Base-by-base conservation (phyloP, 805 yeast species). In the Metschnikowia henanensis region DNA sequence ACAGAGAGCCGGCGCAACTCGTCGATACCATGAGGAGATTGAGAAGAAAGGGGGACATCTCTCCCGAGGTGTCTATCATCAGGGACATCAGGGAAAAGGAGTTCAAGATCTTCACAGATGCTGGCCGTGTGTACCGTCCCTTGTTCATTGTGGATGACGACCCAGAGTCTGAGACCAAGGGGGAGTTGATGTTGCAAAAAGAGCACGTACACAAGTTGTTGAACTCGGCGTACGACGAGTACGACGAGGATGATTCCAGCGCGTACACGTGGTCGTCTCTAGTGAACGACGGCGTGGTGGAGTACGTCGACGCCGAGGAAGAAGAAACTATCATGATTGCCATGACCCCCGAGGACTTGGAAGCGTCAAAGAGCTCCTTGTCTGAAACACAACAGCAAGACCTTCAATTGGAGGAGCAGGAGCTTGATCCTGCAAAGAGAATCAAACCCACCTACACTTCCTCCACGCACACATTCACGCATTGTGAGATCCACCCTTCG, bases 261-360 rank as follows among this genome's bases (percentile, higher is more conserved):
- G 51, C 53, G 12, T 90, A 77, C 62, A 87, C 91, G 3, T 94
- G 99, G 99, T 75, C 84, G 2, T 80, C 90, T 6, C 74, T 94
- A 53, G 81, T 94, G 19, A 78, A 74, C 42, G 84, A 83, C 50
- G 99, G 99, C 62, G 76, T 92, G 43, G 92, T 92, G 35, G 99
- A 94, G 68, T 94, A 94, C 60, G 86, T 94, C 46, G 99, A 94
- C 69, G 99, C 98, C 9, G 99, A 94, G 68, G 99, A 94, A 75
- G 99, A 94, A 65, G 99, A 94, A 71, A 91, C 98, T 0, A 87
- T 89, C 41, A 84, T 94, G 88, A 94, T 94, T 71, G 97, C 99
- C 30, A 94, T 94, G 99, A 85, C 96, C 15, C 97, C 96, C 2
- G 99, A 94, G 65, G 99, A 94, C 69, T 75, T 94, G 63, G 90